Evolutionary conservation across 1,284 basidiomycete genomes (phyloP), one percentile per base, ranked within the genome.

Genomic region (Psilocybe mexicana): DNA sequence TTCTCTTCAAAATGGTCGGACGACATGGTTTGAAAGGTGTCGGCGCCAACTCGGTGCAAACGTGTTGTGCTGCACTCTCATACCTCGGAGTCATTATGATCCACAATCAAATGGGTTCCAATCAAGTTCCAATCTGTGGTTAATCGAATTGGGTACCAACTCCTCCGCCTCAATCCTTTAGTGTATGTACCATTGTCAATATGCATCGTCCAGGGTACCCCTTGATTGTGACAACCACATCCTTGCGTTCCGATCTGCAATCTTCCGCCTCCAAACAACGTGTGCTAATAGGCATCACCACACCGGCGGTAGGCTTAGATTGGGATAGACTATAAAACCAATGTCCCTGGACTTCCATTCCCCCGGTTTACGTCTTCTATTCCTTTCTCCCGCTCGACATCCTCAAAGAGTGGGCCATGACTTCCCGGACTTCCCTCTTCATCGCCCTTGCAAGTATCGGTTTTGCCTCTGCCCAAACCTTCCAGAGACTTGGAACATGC

Each of bases 401-500:
- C 26, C 18, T 33, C 38, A 40, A 40, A 12, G 12, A 11, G 47
- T 42, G 25, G 11, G 18, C 48, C n/a, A 43, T 52, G 43, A 25
- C 58, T 35, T 10, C 49, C 25, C 47, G 48, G 46, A 49, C 38
- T 33, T 55, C 36, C 14, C 38, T 59, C 43, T 51, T 59, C 33
- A 26, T 57, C 18, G 42, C 38, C 26, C 47, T 58, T 36, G 55
- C 24, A 33, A 42, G 52, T 38, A 45, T 52, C 44, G 43, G 51
- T 18, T 25, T 64, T 35, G 69, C 61, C 25, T 69, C 67, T 40
- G 75, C 73, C 4, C 76, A 78, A 57, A 71, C 70, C 18, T 77
- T 71, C 67, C 69, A 71, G 59, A 69, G 76, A 14, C 72, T 78
- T 7, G 76, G 76, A 7, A 65, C 70, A 36, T 78, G 76, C 56